Base-by-base conservation (phyloP, 164 flowering plant genomes). In the Vitis amurensis region DNA sequence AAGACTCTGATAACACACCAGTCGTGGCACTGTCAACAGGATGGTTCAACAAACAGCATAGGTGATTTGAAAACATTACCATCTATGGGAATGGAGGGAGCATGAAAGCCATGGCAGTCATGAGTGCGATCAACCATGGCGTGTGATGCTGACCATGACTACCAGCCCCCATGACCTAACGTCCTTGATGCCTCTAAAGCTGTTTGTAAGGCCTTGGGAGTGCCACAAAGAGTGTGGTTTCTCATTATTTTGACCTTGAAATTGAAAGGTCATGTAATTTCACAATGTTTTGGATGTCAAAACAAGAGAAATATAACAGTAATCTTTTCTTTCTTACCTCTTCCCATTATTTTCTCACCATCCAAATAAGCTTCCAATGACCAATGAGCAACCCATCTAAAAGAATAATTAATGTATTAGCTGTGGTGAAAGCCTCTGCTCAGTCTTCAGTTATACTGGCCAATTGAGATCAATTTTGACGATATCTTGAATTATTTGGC, bases 171-270 rank as follows among this genome's bases (percentile, higher is more conserved):
- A 4, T 77, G 79, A 49, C 61, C 50, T 1, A 66, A 77, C 61
- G 66, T 80, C 48, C 77, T 80, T 11, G 80, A 73, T 69, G 83
- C 70, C 8, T 80, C 78, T 2, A 63, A 60, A 55, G 83, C 76
- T 44, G 80, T 80, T 11, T 77, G 80, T 80, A 61, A 72, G 12
- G 80, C 78, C 31, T 51, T 77, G 23, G 74, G 74, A 15, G 74
- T 77, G n/a, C 68, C 68, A 3, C n/a, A 74, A 23, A 30, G 16
- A 8, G 31, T 68, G 1, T 58, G 73, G 63, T 17, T 59, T 59
- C 11, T 59, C 23, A 17, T 10, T 3, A n/a, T 19, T 15, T 59
- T 59, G 61, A 27, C 61, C 11, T 59, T 19, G 44, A 0, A 31
- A 31, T 6, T 31, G 44, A 31, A 31, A 31, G 27, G 27, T 23